Evolutionary conservation across 202 grass and related monocot genomes (phyloP).

Genomic region (Zizania palustris): DNA sequence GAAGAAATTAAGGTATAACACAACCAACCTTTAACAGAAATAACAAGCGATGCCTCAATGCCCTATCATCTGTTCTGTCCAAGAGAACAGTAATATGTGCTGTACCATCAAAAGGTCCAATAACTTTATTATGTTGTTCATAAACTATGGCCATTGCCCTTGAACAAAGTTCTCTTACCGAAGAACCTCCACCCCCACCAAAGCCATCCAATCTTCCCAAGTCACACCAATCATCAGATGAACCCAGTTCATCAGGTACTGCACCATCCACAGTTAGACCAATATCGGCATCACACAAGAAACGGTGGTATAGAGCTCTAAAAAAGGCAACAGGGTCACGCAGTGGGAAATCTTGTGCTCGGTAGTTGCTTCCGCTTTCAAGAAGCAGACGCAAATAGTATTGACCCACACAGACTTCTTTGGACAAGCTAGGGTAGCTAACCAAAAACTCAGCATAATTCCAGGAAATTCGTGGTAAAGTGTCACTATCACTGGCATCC

Average conservation of each 20-base stretch:
- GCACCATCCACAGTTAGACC: constrained; percentile 97
- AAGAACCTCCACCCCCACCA: constrained; percentile 93
- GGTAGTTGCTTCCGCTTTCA: constrained; percentile 87
- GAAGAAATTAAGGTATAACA: constrained; percentile 18
- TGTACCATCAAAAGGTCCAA: constrained; percentile 94
- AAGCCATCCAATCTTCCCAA: constrained; percentile 98
- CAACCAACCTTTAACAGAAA: constrained; percentile 77
- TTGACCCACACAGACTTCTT: constrained; percentile 98
- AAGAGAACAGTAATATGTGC: constrained; percentile 94
- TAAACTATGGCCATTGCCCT: constrained; percentile 99
- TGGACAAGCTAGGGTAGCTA: constrained; percentile 88
- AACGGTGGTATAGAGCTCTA: constrained; percentile 93
- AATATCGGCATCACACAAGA: constrained; percentile 96
- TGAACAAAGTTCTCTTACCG: constrained; percentile 95
- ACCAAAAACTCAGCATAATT: constrained; percentile 97
- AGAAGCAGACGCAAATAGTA: constrained; percentile 89
- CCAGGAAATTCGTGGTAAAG: constrained; percentile 89
- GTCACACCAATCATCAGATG: constrained; percentile 99
- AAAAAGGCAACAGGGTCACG: constrained; percentile 97
- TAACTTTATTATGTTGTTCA: constrained; percentile 89
- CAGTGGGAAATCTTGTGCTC: constrained; percentile 72
- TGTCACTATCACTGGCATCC: constrained; percentile 61
- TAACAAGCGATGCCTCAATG: constrained; percentile 81
- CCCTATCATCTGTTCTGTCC: constrained; percentile 95
- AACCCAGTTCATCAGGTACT: constrained; percentile 95